Evolutionary conservation across 106 monocot genomes (phyloP).

Genomic region (Iris macrosiphon): DNA sequence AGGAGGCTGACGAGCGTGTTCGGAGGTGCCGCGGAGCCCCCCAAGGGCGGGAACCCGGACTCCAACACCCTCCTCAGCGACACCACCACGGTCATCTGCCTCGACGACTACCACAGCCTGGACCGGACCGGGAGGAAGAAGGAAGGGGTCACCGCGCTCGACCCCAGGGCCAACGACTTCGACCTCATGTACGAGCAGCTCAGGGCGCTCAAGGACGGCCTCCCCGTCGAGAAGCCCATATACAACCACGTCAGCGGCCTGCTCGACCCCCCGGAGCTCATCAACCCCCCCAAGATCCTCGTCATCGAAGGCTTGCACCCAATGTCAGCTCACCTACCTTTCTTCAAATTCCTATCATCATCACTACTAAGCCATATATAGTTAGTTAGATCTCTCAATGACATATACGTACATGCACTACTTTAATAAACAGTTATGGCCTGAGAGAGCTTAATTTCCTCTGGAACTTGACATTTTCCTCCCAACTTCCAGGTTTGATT

Average conservation of each 20-base stretch:
- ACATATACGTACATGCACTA: no score
- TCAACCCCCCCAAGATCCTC: conserved; percentile 90
- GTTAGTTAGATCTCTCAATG: no score
- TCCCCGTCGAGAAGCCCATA: conserved; percentile 84
- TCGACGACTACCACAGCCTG: conserved; percentile 92
- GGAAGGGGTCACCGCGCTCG: conserved; percentile 86
- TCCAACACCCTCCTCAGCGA: conserved; percentile 96
- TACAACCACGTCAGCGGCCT: conserved; percentile 93
- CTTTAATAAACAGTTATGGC: no score
- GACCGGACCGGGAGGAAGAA: conserved; percentile 92
- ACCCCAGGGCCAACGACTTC: conserved; percentile 88
- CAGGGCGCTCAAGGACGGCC: conserved; percentile 79
- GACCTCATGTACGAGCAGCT: conserved; percentile 99
- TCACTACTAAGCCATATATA: no score
- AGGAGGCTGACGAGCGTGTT: conserved; percentile 90
- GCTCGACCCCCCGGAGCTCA: conserved; percentile 93
- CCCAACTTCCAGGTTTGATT: conserved; percentile 53
- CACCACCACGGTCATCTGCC: conserved; percentile 90
- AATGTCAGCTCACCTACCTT: conserved; percentile 71
- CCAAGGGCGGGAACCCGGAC: conserved; percentile 91
- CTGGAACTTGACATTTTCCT: not conserved
- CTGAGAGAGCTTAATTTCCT: no score
- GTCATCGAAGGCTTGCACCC: conserved; percentile 97
- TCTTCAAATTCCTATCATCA: no score
- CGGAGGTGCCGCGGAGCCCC: conserved; percentile 86